Evolutionary conservation across 345 rosid species (phyloP), one percentile per base, ranked within the genome.

Genomic region (Kandelia obovata): DNA sequence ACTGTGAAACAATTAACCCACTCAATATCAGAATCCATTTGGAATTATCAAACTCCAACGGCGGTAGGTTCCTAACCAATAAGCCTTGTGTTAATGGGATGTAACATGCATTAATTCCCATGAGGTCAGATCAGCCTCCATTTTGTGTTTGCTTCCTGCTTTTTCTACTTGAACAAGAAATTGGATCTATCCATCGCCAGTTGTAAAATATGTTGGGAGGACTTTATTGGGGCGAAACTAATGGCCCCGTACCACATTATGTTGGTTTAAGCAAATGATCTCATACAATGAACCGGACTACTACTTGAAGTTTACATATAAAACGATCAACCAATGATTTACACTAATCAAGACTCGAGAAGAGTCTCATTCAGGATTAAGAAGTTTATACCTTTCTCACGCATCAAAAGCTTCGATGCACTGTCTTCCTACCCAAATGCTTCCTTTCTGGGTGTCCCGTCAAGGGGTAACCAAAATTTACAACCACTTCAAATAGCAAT

Each of bases 261-360:
- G 28, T 55, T 64, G 7, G 64, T 43, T 27, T 27, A 39, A 60
- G 74, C 67, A 70, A 11, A 57, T 77, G 56, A 66, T 70, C 70
- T 46, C 39, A 61, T 55, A 27, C 69, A 58, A 67, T 62, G 46
- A 67, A 65, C 74, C 65, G 31, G 52, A 49, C 62, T 73, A 77
- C 75, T 68, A 26, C 69, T 13, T 25, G 59, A 11, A 56, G 25
- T 21, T 56, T 56, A 56, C 59, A 56, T 9, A 56, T 56, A 26
- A 13, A 56, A 27, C 5, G 59, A 56, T 5, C 15, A 11, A 43
- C 59, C 59, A 56, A 27, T 56, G 15, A 56, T 56, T 56, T 56
- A 56, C 59, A 25, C 10, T 3, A 25, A 5, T 25, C 31, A 4
- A 25, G 31, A 25, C 59, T 21, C 17, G 9, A 11, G 16, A 4